Conservation (phyloP, 371 early-diverging fungal species). For the Umbelopsis sp. region DNA sequence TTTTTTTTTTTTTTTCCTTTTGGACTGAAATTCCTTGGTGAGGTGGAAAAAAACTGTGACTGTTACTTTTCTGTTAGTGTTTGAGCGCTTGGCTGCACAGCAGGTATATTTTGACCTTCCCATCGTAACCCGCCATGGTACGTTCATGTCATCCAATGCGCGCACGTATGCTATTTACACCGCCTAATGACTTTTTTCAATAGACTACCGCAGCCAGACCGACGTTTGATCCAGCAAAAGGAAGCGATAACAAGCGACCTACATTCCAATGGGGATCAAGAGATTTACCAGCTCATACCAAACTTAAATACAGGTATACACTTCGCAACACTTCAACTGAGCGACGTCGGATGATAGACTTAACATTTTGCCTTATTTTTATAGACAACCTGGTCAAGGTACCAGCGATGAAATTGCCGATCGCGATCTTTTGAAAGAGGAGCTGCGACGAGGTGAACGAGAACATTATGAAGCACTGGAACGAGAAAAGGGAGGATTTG, state of each 20-base stretch:
- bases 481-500: constrained; percentile 30
- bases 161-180: background rate
- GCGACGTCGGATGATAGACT: background rate
- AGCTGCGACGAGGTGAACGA: constrained; percentile 71
- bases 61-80: background rate
- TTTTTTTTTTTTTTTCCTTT: constrained; percentile 19
- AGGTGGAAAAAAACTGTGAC: constrained; percentile 15
- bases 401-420: constrained; percentile 67
- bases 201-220: constrained; percentile 81
- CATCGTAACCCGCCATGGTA: background rate
- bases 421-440: constrained; percentile 65
- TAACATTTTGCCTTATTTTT: background rate
- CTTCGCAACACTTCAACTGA: background rate
- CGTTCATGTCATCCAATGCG: background rate
- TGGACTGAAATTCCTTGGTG: background rate
- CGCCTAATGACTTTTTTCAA: background rate
- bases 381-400: constrained; percentile 82
- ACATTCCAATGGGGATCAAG: constrained; percentile 75
- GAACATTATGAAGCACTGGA: constrained; percentile 62
- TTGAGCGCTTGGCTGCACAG: background rate
- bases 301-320: constrained; percentile 79
- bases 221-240: constrained; percentile 85
- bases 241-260: constrained; percentile 76
- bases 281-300: constrained; percentile 86
- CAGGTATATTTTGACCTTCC: background rate